Percentiles rank a stretch among this genome's conserved stretches.
Conservation (phyloP, 768 basidiomycete genomes). For the Mycena venus region DNA sequence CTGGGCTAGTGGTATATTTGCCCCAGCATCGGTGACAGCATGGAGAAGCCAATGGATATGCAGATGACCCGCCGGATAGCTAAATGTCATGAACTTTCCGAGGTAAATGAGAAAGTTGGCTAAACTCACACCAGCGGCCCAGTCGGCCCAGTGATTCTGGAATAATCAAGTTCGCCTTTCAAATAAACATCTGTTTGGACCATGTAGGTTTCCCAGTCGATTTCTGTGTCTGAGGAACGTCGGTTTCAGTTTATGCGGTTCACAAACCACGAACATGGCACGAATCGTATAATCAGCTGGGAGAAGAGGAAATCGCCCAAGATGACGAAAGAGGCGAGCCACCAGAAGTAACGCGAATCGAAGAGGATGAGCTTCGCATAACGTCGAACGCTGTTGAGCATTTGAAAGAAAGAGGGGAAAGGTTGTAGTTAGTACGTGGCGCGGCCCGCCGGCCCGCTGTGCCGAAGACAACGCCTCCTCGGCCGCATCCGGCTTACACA, state of each 20-base stretch:
- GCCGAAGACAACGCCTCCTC: too few species aligned
- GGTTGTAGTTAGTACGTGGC: not conserved
- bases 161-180: slow-evolving; percentile 88
- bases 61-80: slow-evolving; percentile 96
- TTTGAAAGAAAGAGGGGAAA: not conserved
- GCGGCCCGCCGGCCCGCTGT: not conserved
- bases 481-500: too few species aligned
- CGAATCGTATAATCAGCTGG: slow-evolving; percentile 81
- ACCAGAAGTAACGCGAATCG: slow-evolving; percentile 78
- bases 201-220: slow-evolving; percentile 98
- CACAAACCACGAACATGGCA: slow-evolving; percentile 77
- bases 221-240: slow-evolving; percentile 87
- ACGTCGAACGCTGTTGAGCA: slow-evolving; percentile 20
- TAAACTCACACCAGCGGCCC: slow-evolving; percentile 88
- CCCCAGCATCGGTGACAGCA: slow-evolving; percentile 70
- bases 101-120: slow-evolving; percentile 2
- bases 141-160: slow-evolving; percentile 86
- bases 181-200: slow-evolving; percentile 84
- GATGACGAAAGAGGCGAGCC: slow-evolving; percentile 72
- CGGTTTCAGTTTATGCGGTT: slow-evolving; percentile 13
- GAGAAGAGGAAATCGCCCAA: slow-evolving; percentile 85
- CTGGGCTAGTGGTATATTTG: slow-evolving; percentile 75
- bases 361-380: slow-evolving; percentile 39
- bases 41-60: slow-evolving; percentile 84
- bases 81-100: slow-evolving; percentile 46